These are phyloP conservation scores for Elsinoe fawcettii DNA, from an alignment of 2,329 filamentous ascomycete species.

Conservation along the genomic window DNA sequence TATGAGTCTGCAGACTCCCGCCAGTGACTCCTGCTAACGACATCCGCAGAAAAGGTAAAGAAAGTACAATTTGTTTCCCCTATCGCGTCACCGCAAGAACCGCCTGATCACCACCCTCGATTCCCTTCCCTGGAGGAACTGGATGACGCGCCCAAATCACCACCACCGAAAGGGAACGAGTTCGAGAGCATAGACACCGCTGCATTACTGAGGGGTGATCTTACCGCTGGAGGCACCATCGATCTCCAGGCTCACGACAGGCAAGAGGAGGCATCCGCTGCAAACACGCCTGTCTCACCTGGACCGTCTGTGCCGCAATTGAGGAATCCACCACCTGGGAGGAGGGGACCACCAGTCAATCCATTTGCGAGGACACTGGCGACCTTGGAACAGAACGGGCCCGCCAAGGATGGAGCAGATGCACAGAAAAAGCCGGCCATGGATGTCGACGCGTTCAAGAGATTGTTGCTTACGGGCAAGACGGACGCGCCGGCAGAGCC, in stretches of 20 bases:
- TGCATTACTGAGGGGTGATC: constrained; percentile 12
- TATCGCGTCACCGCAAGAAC: constrained; percentile 13
- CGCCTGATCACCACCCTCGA: constrained; percentile 7
- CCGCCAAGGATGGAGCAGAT: neutral
- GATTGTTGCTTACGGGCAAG: constrained; percentile 65
- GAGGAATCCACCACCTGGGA: neutral
- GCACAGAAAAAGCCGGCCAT: constrained; percentile 34
- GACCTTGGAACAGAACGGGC: constrained; percentile 21
- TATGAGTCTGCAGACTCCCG: neutral
- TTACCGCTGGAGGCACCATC: constrained; percentile 11
- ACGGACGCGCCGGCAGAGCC: constrained; percentile 26
- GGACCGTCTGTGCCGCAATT: neutral
- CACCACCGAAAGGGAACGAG: constrained; percentile 7
- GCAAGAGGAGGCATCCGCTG: constrained; percentile 3
- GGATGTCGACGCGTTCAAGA: constrained; percentile 69
- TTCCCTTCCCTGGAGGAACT: constrained; percentile 15
- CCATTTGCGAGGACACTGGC: constrained; percentile 29
- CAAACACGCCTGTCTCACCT: neutral
- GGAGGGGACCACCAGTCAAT: constrained; percentile 25
- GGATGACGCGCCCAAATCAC: constrained; percentile 14
- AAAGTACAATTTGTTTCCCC: constrained; percentile 16
- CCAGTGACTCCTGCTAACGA: neutral
- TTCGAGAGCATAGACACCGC: constrained; percentile 10
- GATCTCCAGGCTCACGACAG: constrained; percentile 6
- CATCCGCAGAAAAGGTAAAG: constrained; percentile 5